Percentiles rank a stretch among this genome's conserved stretches.
Conservation (phyloP, 2,329 filamentous ascomycete genomes). For the Neobulgaria alba region DNA sequence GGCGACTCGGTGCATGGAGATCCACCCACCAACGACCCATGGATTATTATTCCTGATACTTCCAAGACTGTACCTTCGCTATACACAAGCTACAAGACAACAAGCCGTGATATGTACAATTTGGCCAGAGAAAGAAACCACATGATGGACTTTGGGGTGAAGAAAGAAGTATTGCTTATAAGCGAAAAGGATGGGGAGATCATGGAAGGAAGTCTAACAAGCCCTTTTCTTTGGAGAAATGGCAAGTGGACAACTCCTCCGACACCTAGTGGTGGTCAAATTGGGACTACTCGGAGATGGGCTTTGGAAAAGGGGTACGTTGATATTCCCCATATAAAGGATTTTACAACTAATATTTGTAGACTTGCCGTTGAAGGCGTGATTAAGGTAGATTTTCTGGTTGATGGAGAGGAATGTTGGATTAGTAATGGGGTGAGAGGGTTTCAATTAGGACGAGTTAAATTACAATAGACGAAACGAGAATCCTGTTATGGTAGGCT, state of each 20-base stretch:
- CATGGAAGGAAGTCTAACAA: constrained; percentile 82
- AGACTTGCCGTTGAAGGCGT: constrained; percentile 56
- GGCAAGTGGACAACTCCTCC: constrained; percentile 75
- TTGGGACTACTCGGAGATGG: constrained; percentile 76
- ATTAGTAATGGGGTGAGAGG: constrained; percentile 82
- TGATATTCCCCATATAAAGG: not conserved
- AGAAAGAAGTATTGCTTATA: constrained; percentile 67
- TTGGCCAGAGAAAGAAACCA: constrained; percentile 53
- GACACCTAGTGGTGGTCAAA: constrained; percentile 69
- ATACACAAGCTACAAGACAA: constrained; percentile 86
- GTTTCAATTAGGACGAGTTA: constrained; percentile 47
- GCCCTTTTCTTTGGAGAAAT: constrained; percentile 68
- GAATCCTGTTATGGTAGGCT: too few relatives aligned
- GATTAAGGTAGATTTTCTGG: constrained; percentile 50
- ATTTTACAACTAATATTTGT: constrained; percentile 31
- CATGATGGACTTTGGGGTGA: constrained; percentile 39
- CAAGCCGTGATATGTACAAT: constrained; percentile 62
- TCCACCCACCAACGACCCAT: constrained; percentile 25
- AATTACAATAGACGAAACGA: too few relatives aligned
- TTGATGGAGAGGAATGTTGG: constrained; percentile 73
- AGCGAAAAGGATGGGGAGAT: constrained; percentile 52
- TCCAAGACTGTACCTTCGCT: constrained; percentile 41
- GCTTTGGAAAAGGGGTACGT: constrained; percentile 58
- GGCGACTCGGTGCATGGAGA: constrained; percentile 21
- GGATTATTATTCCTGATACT: constrained; percentile 45